Percentiles rank a stretch among this genome's conserved stretches.
These are phyloP conservation scores for Psilocybe sp. DNA, from an alignment of 768 basidiomycete species.

Conservation along the genomic window DNA sequence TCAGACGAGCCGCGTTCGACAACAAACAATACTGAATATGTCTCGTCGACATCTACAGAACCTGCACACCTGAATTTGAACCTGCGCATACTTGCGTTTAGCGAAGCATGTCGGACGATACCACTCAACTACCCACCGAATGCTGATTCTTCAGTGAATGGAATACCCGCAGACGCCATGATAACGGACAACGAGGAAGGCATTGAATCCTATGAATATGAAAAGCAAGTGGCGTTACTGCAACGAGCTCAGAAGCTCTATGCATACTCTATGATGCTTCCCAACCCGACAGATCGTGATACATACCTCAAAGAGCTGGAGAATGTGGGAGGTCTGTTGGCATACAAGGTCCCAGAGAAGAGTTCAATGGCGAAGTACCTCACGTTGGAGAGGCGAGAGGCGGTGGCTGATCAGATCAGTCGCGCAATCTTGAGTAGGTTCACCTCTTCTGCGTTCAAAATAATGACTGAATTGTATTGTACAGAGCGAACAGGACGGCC, in stretches of 20 bases:
- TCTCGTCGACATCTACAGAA: conserved; percentile 60
- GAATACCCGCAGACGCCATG: background rate
- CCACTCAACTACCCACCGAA: conserved; percentile 48
- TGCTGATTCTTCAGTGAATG: background rate
- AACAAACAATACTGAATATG: conserved; percentile 41
- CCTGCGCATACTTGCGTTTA: conserved; percentile 83
- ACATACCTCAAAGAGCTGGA: conserved; percentile 68
- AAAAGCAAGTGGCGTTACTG: conserved; percentile 49
- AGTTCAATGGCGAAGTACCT: conserved; percentile 78
- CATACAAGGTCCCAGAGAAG: conserved; percentile 77
- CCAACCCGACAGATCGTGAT: conserved; percentile 50
- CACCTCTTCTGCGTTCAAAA: background rate
- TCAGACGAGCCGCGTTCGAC: conserved; percentile 17
- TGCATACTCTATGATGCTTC: conserved; percentile 54
- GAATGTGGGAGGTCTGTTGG: conserved; percentile 75
- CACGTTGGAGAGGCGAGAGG: conserved; percentile 71
- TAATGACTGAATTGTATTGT: background rate
- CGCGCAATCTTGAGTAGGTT: conserved; percentile 78
- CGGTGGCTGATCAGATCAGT: conserved; percentile 86
- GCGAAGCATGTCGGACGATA: conserved; percentile 77
- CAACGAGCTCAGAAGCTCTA: conserved; percentile 66
- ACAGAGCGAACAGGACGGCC: conserved; percentile 51
- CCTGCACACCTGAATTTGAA: conserved; percentile 81
- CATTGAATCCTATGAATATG: conserved; percentile 32
- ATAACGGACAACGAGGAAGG: conserved; percentile 9